Percentiles rank a stretch among this genome's conserved stretches.
Evolutionary conservation across 345 rosid species (phyloP).

Genomic region (Laguncularia racemosa): DNA sequence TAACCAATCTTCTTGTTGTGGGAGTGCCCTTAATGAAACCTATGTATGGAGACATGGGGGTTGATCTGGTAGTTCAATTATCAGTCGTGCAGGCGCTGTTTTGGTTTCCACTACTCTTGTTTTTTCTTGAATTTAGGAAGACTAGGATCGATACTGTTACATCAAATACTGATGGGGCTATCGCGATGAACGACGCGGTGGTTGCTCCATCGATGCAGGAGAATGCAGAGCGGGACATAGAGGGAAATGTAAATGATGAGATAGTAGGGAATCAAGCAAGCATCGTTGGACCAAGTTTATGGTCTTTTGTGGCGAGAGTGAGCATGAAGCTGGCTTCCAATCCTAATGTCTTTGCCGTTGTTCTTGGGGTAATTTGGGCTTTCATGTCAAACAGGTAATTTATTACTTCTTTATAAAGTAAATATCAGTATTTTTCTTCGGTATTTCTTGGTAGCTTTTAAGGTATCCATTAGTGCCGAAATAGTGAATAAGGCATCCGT

Average conservation of each 20-base stretch:
- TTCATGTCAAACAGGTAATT: slow-evolving; percentile 27
- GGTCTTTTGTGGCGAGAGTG: slow-evolving; percentile 36
- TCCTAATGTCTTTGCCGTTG: slow-evolving; percentile 34
- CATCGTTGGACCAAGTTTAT: slow-evolving; percentile 9
- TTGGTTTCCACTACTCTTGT: slow-evolving; percentile 65
- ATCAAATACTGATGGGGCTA: background rate
- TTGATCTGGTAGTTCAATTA: slow-evolving; percentile 71
- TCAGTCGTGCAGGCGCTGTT: slow-evolving; percentile 68
- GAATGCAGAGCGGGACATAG: background rate
- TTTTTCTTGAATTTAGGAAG: slow-evolving; percentile 55
- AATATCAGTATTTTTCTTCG: background rate
- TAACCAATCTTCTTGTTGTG: slow-evolving; percentile 67
- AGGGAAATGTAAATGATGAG: background rate
- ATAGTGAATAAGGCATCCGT: too few species aligned
- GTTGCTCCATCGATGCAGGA: background rate
- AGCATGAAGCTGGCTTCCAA: slow-evolving; percentile 34
- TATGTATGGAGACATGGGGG: slow-evolving; percentile 70
- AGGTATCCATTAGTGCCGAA: too few species aligned
- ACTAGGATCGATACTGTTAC: slow-evolving; percentile 10
- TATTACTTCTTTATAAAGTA: background rate
- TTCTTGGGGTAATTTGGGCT: slow-evolving; percentile 37
- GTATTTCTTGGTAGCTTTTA: too few species aligned
- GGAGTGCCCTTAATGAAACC: slow-evolving; percentile 72
- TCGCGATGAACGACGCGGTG: background rate
- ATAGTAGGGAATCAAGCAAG: too few species aligned